Evolutionary conservation across 768 basidiomycete genomes (phyloP).

Genomic region (Pleurotus tuber-regium): DNA sequence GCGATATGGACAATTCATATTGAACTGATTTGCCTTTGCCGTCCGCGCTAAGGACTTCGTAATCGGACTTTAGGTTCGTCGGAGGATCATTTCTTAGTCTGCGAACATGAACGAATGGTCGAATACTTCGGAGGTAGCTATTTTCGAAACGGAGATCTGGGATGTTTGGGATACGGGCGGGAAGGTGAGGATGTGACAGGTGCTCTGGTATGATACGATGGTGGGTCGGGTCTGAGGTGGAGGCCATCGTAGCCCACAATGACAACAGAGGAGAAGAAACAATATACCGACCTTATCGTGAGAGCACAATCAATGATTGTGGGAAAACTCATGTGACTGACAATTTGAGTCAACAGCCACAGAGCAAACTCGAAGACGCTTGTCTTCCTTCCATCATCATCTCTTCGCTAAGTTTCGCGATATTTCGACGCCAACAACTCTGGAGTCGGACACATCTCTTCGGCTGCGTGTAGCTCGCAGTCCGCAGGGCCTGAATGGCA

Average conservation of each 20-base stretch:
- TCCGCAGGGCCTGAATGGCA: conserved; percentile 37
- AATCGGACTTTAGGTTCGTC: background rate
- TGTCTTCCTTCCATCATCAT: background rate
- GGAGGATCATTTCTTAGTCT: conserved; percentile 6
- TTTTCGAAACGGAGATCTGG: conserved; percentile 79
- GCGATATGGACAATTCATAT: conserved; percentile 15
- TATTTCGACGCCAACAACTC: background rate
- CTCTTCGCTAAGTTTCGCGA: background rate
- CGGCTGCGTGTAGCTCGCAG: conserved; percentile 3
- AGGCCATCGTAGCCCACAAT: background rate
- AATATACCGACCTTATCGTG: no score
- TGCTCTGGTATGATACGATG: background rate
- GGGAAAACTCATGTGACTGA: background rate
- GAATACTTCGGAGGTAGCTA: conserved; percentile 63
- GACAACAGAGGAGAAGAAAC: no score
- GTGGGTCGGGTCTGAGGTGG: background rate
- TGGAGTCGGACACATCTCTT: background rate
- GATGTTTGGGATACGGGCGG: conserved; percentile 43
- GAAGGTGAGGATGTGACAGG: background rate
- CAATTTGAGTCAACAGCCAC: no score
- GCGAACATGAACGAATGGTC: conserved; percentile 45
- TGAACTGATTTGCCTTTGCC: conserved; percentile 14
- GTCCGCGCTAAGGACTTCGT: background rate
- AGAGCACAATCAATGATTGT: no score
- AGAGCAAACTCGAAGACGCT: no score